A percentile compares a stretch with the other conserved stretches of the same genome.
Evolutionary conservation across 2,329 filamentous ascomycete species (phyloP).

Genomic region (Exserohilum turcica): DNA sequence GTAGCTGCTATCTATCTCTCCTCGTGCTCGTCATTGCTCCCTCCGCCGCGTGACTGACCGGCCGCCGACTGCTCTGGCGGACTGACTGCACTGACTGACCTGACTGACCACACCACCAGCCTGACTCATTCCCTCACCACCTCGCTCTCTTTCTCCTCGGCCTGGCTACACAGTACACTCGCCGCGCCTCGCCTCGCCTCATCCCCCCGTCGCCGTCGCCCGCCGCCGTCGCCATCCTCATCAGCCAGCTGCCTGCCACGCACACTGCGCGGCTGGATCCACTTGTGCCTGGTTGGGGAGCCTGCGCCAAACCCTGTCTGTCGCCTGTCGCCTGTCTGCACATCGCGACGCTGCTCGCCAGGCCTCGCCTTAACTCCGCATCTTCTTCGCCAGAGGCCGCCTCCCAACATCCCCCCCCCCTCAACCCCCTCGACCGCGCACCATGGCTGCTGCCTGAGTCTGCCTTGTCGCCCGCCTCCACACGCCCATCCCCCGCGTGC

Average conservation of each 20-base stretch:
- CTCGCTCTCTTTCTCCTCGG: no score
- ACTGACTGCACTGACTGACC: constrained; percentile 22
- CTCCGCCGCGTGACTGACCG: constrained; percentile 41
- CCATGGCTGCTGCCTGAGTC: constrained; percentile 48
- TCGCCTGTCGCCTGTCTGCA: neutral
- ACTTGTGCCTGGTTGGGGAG: neutral
- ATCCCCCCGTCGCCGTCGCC: neutral
- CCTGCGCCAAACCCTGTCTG: constrained; percentile 3
- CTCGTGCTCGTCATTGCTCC: constrained; percentile 36
- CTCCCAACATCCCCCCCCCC: constrained; percentile 5
- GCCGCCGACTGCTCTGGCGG: constrained; percentile 9
- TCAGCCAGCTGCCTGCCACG: no score
- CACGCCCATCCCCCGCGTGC: constrained; percentile 30
- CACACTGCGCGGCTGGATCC: neutral
- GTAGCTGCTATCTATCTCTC: neutral
- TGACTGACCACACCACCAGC: constrained; percentile 4
- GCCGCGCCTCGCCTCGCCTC: no score
- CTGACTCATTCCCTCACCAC: neutral
- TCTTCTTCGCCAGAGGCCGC: constrained; percentile 22
- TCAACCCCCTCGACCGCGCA: constrained; percentile 17
- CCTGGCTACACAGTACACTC: no score
- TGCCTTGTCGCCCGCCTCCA: neutral
- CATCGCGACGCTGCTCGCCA: constrained; percentile 16
- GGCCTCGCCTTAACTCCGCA: constrained; percentile 38
- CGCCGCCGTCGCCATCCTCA: neutral